phyloP scores from a whole-genome alignment of 192 early-diverging fungal species.

The Haplosporangium gracile region DNA sequence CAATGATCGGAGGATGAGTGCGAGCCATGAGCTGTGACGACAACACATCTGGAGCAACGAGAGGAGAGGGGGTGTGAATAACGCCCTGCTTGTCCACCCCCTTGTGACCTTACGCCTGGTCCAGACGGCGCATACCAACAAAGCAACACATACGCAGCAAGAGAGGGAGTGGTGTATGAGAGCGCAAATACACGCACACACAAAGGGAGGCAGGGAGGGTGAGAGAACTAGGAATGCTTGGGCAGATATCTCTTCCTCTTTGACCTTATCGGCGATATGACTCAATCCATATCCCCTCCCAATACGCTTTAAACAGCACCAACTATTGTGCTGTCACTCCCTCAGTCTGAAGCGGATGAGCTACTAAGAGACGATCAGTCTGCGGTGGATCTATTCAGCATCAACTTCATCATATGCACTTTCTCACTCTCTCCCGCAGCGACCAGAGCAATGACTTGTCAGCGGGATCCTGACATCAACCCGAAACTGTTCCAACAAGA shows the following conservation, averaged over 20 bases:
- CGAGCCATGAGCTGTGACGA: not conserved
- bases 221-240: not conserved
- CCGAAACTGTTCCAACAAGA: not conserved
- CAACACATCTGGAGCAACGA: not conserved
- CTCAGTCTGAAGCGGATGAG: not conserved
- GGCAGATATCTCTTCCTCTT: not conserved
- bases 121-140: not conserved
- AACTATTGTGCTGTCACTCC: not conserved
- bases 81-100: not conserved
- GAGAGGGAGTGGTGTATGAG: not conserved
- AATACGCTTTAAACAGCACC: not conserved
- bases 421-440: not conserved
- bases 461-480: not conserved
- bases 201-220: not conserved
- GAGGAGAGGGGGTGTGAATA: not conserved
- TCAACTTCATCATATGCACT: not conserved
- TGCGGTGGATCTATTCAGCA: not conserved
- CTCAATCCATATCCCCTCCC: not conserved
- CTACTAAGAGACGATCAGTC: not conserved
- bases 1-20: constrained; percentile 3
- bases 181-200: not conserved
- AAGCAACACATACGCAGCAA: not conserved
- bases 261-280: not conserved
- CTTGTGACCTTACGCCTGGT: not conserved
- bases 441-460: not conserved